A percentile compares a stretch with the other conserved stretches of the same genome.
phyloP scores from a whole-genome alignment of 148 eudicot genomes.

The Rhododendron simsii region DNA sequence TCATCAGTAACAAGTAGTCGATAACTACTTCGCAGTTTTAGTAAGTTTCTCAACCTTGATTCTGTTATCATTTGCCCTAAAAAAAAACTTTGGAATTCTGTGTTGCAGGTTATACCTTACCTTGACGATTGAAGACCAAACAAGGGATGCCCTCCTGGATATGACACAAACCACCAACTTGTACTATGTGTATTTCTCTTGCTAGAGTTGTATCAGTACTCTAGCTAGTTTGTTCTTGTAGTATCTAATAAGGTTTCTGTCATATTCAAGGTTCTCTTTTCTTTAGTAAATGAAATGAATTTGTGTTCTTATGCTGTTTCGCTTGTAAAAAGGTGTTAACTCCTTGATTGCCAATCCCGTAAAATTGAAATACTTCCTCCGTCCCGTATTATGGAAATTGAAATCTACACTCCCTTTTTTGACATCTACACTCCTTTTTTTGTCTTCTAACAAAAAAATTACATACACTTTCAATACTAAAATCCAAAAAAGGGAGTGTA shows the following conservation, averaged over 20 bases:
- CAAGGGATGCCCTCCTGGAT: background rate
- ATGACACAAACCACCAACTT: background rate
- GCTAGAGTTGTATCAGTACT: background rate
- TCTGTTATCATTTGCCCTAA: background rate
- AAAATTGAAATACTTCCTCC: background rate
- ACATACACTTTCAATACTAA: no score
- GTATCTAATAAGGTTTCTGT: background rate
- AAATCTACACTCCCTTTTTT: no score
- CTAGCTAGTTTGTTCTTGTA: background rate
- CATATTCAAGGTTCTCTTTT: background rate
- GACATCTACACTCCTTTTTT: no score
- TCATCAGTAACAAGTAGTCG: background rate
- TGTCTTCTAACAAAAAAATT: no score
- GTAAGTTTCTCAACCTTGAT: background rate
- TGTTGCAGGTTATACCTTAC: background rate
- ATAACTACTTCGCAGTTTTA: background rate
- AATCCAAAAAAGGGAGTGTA: no score
- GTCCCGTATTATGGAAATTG: no score
- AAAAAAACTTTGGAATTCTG: background rate
- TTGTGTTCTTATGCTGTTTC: background rate
- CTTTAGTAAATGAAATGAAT: background rate
- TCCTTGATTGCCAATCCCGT: background rate
- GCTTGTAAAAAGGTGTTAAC: background rate
- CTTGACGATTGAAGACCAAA: background rate
- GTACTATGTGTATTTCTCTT: background rate